Conservation (phyloP, 768 basidiomycete species). For the Leccinellum luteum region DNA sequence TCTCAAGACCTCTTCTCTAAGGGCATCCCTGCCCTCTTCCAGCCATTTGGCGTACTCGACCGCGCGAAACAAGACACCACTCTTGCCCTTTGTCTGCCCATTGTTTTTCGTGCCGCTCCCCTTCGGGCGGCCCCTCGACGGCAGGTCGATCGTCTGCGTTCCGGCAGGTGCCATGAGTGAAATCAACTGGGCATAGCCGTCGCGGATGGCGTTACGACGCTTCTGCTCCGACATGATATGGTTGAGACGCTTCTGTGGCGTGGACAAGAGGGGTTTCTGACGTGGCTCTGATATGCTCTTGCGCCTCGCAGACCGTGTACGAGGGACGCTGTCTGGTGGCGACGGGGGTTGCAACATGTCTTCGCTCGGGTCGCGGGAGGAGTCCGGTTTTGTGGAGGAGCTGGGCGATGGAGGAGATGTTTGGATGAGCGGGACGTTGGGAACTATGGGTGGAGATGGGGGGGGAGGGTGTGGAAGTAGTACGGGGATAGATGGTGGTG, state of each 20-base stretch:
- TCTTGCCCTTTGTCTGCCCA: slow-evolving; percentile 80
- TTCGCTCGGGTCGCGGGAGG: slow-evolving; percentile 8
- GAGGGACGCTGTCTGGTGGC: slow-evolving; percentile 12
- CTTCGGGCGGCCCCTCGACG: slow-evolving; percentile 76
- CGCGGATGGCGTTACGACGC: slow-evolving; percentile 86
- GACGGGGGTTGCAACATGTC: slow-evolving; percentile 3
- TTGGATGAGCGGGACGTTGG: not conserved
- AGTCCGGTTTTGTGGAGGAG: slow-evolving; percentile 6
- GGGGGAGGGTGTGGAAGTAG: not conserved
- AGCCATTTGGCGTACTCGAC: slow-evolving; percentile 84
- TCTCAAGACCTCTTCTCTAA: slow-evolving; percentile 64
- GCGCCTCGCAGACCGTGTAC: slow-evolving; percentile 17
- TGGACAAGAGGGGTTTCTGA: slow-evolving; percentile 68
- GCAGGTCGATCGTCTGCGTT: slow-evolving; percentile 66
- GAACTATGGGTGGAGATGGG: not conserved
- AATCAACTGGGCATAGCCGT: slow-evolving; percentile 86
- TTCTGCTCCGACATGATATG: slow-evolving; percentile 96
- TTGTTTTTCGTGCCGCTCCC: slow-evolving; percentile 67
- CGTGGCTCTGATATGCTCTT: slow-evolving; percentile 24
- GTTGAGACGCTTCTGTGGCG: slow-evolving; percentile 84
- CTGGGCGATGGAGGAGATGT: slow-evolving; percentile 3
- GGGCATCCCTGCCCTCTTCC: slow-evolving; percentile 75
- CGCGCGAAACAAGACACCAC: slow-evolving; percentile 82
- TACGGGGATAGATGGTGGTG: not conserved
- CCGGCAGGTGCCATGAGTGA: slow-evolving; percentile 79